These are phyloP conservation scores for Gleditsia sinensis DNA, from an alignment of 306 rosid genomes.

Conservation along the genomic window DNA sequence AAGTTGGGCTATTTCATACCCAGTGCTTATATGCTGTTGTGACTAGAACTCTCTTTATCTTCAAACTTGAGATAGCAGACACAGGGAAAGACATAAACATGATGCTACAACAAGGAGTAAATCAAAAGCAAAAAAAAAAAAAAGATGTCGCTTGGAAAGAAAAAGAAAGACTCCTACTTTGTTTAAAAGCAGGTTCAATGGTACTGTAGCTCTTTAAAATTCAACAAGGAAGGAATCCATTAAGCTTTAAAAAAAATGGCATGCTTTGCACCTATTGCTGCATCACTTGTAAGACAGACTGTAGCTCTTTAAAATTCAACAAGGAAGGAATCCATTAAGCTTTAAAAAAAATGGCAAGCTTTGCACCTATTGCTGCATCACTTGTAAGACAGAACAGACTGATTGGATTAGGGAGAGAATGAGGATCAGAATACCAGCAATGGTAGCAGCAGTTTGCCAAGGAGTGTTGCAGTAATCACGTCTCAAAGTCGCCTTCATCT, in stretches of 20 bases:
- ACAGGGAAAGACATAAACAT: background rate
- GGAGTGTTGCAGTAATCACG: constrained; percentile 41
- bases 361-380: background rate
- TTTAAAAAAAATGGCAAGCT: too few relatives aligned
- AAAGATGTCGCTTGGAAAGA: background rate
- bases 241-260: too few relatives aligned
- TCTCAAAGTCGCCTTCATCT: constrained; percentile 33
- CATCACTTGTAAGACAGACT: constrained; percentile 28
- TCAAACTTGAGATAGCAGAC: too few relatives aligned
- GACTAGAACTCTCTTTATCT: too few relatives aligned
- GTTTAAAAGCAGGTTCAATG: background rate
- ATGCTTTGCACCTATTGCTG: background rate
- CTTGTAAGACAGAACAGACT: constrained; percentile 42
- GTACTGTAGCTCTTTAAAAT: too few relatives aligned
- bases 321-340: too few relatives aligned
- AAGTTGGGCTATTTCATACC: too few relatives aligned
- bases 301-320: too few relatives aligned
- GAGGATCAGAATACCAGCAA: constrained; percentile 36
- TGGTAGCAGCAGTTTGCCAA: constrained; percentile 38
- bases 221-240: too few relatives aligned
- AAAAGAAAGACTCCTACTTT: too few relatives aligned
- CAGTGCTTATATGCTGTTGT: too few relatives aligned
- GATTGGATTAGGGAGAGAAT: constrained; percentile 36
- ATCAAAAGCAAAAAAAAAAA: background rate
- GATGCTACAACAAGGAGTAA: background rate